Evolutionary conservation across 225 moss, liverwort and hornwort genomes (phyloP).

Genomic region (Thuidium tamariscinum): DNA sequence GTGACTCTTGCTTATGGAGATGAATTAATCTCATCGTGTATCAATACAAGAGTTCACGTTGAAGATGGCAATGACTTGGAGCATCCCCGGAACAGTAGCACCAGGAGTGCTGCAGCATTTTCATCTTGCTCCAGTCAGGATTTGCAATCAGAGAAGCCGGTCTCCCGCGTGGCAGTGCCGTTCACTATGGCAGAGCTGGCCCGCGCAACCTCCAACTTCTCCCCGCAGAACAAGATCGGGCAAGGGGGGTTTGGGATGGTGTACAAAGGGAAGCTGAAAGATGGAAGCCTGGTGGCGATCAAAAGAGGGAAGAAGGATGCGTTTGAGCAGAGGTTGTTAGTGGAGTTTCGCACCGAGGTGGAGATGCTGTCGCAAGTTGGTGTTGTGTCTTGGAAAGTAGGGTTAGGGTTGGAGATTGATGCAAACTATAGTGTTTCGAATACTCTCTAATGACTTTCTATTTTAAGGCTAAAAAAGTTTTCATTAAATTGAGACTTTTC

Average conservation of each 20-base stretch:
- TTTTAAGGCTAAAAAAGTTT: no score
- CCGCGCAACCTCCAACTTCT: conserved; percentile 35
- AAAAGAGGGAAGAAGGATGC: conserved; percentile 57
- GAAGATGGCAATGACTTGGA: background rate
- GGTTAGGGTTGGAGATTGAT: background rate
- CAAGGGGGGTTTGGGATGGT: conserved; percentile 60
- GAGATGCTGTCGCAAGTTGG: conserved; percentile 72
- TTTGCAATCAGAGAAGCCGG: background rate
- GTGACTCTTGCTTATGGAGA: no score
- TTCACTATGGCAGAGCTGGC: conserved; percentile 47
- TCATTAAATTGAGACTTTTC: no score
- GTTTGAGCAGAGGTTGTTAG: conserved; percentile 46
- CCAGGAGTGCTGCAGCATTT: background rate
- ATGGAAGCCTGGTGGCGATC: conserved; percentile 42
- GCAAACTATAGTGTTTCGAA: background rate
- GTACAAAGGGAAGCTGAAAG: conserved; percentile 39
- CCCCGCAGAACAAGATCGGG: conserved; percentile 45
- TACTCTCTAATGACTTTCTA: no score
- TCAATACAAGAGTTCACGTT: background rate
- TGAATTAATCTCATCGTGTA: no score
- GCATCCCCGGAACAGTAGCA: background rate
- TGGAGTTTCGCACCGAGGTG: conserved; percentile 69
- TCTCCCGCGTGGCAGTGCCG: background rate
- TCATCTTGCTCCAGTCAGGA: conserved; percentile 15
- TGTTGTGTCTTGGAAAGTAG: background rate